Base-by-base conservation (phyloP, 495 filamentous ascomycete genomes). In the Collariella sp. region DNA sequence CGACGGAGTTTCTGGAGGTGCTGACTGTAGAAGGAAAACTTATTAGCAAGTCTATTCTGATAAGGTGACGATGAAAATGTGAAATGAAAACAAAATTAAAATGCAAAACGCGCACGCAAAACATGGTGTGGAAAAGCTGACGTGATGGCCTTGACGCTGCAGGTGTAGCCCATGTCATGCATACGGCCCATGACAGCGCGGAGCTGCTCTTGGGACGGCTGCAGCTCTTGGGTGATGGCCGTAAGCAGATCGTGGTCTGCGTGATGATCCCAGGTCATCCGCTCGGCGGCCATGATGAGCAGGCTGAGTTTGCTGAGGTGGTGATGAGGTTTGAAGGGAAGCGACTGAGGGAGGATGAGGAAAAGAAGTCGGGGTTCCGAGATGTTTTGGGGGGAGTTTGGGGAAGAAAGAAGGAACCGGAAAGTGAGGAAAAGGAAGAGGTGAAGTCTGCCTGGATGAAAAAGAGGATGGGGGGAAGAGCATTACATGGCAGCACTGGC, bases 1-100 rank as follows among this genome's bases (percentile, higher is more conserved):
- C 64, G 66, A 7, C 67, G 63, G 0, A 72, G 62, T 50, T 72
- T 72, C 46, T 72, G 70, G 0, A 72, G 56, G 9, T 72, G 70
- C 61, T 72, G 70, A 22, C 70, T 72, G 44, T 65, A 20, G 46
- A 16, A 44, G 18, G 31, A 15, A 2, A 40, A 43, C 13, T 26
- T 20, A 58, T 63, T 55, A 67, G 62, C 26, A 19, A 48, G 11
- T 11, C 52, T 35, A 13, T 23, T 33, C 44, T 3, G 2, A 7
- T n/a, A 12, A 16, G 15, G 43, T 13, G 11, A 10, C 3, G 36
- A 35, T 26, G 9, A n/a, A 40, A 41, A 49, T 16, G 23, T 23
- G 11, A 35, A 31, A 29, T 24, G 29, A 50, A 51, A 54, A 7
- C 39, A 35, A 19, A 49, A 36, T 16, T 23, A 31, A 33, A 33